A percentile compares a stretch with the other conserved stretches of the same genome.
These are phyloP conservation scores for Penicillium verhagenii DNA, from an alignment of 495 filamentous ascomycete genomes.

Conservation along the genomic window DNA sequence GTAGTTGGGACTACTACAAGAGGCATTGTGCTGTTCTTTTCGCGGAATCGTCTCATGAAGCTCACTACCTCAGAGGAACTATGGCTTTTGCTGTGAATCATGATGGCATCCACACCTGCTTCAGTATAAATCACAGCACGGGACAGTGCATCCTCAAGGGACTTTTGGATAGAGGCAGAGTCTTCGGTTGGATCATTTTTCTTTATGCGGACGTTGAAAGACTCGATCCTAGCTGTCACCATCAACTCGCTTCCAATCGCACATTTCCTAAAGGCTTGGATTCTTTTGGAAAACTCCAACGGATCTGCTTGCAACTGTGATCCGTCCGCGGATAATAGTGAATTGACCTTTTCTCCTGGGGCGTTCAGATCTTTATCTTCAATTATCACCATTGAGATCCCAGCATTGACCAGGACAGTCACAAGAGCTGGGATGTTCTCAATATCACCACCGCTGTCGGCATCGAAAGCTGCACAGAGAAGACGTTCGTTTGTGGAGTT, in stretches of 20 bases:
- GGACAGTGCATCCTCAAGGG: slow-evolving; percentile 2
- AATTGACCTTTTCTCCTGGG: slow-evolving; percentile 9
- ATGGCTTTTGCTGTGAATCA: slow-evolving; percentile 9
- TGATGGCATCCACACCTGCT: slow-evolving; percentile 4
- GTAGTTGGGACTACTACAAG: slow-evolving; percentile 6
- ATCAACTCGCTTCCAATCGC: background rate
- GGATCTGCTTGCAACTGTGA: slow-evolving; percentile 2
- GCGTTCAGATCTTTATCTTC: slow-evolving; percentile 3
- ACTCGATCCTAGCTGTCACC: slow-evolving; percentile 9
- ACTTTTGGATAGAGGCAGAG: background rate
- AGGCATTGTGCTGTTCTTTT: background rate
- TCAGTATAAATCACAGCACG: slow-evolving; percentile 3
- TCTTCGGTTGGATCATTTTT: slow-evolving; percentile 1
- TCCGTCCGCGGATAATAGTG: background rate
- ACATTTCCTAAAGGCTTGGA: background rate
- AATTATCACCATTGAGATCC: slow-evolving; percentile 5
- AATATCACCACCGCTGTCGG: slow-evolving; percentile 5
- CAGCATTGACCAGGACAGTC: background rate
- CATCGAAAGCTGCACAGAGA: slow-evolving; percentile 6
- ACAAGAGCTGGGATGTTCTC: slow-evolving; percentile 1
- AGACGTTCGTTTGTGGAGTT: background rate
- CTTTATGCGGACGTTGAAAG: slow-evolving; percentile 3
- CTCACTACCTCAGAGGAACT: background rate
- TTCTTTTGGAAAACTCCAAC: background rate
- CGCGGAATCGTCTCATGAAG: background rate